Percentiles rank a stretch among this genome's conserved stretches.
Evolutionary conservation across 805 yeast genomes (phyloP).

Genomic region (Cyberlindnera maritima): DNA sequence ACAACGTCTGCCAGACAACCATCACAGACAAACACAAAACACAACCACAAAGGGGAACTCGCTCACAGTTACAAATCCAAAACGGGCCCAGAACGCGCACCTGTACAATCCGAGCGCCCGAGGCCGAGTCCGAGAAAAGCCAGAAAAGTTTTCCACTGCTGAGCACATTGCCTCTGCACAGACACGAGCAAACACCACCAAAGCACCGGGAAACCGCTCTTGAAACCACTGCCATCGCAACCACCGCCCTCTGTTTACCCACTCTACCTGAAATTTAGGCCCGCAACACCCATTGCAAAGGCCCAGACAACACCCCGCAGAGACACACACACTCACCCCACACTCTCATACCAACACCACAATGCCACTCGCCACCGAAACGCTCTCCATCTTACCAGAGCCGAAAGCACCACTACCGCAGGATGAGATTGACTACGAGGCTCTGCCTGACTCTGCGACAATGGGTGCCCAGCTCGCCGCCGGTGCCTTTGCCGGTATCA

Average conservation of each 20-base stretch:
- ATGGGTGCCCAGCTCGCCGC: constrained; percentile 79
- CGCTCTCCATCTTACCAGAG: background rate
- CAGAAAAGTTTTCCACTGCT: background rate
- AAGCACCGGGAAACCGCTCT: too few relatives aligned
- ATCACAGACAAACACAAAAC: too few relatives aligned
- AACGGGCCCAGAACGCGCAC: background rate
- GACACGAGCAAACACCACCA: too few relatives aligned
- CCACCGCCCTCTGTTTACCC: too few relatives aligned
- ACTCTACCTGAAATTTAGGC: too few relatives aligned
- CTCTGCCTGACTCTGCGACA: constrained; percentile 85
- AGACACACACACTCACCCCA: background rate
- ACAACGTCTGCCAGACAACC: too few relatives aligned
- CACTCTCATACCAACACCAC: background rate
- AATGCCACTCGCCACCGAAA: constrained; percentile 9
- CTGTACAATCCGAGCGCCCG: background rate
- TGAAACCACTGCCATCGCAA: too few relatives aligned
- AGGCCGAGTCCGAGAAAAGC: constrained; percentile 2
- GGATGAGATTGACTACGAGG: constrained; percentile 78
- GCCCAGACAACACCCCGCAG: too few relatives aligned
- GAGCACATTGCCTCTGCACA: too few relatives aligned
- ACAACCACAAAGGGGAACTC: background rate
- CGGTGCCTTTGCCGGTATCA: constrained; percentile 98
- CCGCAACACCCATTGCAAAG: too few relatives aligned
- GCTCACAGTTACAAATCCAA: background rate
- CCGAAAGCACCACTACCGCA: background rate